A percentile compares a stretch with the other conserved stretches of the same genome.
Evolutionary conservation across 1,284 basidiomycete genomes (phyloP).

Genomic region (Prillingera fragicola): DNA sequence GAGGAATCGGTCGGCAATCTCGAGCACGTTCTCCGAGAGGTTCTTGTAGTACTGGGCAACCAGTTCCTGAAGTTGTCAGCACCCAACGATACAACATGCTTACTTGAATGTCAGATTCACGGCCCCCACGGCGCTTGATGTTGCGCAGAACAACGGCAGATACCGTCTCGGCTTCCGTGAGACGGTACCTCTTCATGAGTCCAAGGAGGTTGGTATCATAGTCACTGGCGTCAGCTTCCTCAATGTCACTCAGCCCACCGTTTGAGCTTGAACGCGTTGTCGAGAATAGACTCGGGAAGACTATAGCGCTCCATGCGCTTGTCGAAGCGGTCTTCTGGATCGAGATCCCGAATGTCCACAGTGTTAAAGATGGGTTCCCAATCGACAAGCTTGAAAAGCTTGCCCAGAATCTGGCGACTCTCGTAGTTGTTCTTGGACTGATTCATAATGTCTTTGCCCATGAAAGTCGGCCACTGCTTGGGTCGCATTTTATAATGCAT

Average conservation of each 20-base stretch:
- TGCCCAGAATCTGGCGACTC: conserved; percentile 20
- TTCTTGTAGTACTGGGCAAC: conserved; percentile 15
- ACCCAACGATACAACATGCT: background rate
- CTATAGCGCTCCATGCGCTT: conserved; percentile 10
- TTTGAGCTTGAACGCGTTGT: conserved; percentile 22
- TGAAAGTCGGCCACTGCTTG: conserved; percentile 26
- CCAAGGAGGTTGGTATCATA: conserved; percentile 8
- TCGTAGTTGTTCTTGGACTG: conserved; percentile 6
- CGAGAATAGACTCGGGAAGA: conserved; percentile 16
- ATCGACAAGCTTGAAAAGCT: conserved; percentile 20
- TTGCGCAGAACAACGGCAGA: conserved; percentile 22
- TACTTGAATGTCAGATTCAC: conserved; percentile 23
- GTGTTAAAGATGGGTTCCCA: conserved; percentile 12
- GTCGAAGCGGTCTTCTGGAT: conserved; percentile 4
- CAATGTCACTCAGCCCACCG: conserved; percentile 4
- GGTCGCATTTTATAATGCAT: conserved; percentile 11
- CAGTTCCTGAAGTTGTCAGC: conserved; percentile 7
- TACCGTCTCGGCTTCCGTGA: conserved; percentile 26
- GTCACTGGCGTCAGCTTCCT: background rate
- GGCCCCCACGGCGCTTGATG: conserved; percentile 8
- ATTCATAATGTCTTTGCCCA: conserved; percentile 14
- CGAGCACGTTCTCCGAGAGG: conserved; percentile 5
- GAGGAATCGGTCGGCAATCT: conserved; percentile 7
- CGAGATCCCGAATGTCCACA: conserved; percentile 1
- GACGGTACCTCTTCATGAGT: conserved; percentile 17